A percentile compares a stretch with the other conserved stretches of the same genome.
Evolutionary conservation across 1,284 basidiomycete genomes (phyloP).

Genomic region (Puccinia brachypodii): DNA sequence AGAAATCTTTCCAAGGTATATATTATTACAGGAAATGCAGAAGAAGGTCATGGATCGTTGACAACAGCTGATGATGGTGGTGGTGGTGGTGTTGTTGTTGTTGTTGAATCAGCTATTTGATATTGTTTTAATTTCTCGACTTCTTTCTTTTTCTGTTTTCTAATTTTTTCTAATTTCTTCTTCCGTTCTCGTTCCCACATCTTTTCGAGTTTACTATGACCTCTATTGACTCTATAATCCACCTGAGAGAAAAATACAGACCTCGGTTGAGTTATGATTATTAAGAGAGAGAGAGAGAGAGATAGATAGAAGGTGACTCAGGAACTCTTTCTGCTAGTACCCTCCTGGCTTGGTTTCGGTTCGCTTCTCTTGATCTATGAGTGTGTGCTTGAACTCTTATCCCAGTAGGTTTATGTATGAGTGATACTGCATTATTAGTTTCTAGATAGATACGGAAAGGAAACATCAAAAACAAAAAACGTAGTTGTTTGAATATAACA

Average conservation of each 20-base stretch:
- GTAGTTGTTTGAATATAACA: not conserved
- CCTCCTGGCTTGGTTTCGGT: conserved; percentile 41
- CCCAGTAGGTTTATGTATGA: conserved; percentile 44
- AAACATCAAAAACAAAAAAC: not conserved
- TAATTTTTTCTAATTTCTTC: not conserved
- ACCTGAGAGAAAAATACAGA: not conserved
- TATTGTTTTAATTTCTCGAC: not conserved
- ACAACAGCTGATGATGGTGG: not conserved
- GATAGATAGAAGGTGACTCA: not conserved
- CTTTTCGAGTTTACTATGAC: conserved; percentile 1
- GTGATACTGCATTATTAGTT: conserved; percentile 45
- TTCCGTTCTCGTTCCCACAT: conserved; percentile 5
- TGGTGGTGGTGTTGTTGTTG: not conserved
- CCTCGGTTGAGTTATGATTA: not conserved
- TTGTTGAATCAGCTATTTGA: not conserved
- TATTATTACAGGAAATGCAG: too few relatives aligned
- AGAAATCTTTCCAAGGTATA: too few relatives aligned
- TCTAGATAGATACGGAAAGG: too few relatives aligned
- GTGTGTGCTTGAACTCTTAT: conserved; percentile 46
- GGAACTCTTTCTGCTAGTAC: conserved; percentile 35
- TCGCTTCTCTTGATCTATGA: conserved; percentile 30
- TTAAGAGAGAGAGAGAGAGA: not conserved
- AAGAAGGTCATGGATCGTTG: too few relatives aligned
- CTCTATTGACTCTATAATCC: not conserved
- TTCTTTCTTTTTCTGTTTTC: not conserved